Conservation (phyloP, 75 land plant genomes). For the Chamaecyparis obtusa region DNA sequence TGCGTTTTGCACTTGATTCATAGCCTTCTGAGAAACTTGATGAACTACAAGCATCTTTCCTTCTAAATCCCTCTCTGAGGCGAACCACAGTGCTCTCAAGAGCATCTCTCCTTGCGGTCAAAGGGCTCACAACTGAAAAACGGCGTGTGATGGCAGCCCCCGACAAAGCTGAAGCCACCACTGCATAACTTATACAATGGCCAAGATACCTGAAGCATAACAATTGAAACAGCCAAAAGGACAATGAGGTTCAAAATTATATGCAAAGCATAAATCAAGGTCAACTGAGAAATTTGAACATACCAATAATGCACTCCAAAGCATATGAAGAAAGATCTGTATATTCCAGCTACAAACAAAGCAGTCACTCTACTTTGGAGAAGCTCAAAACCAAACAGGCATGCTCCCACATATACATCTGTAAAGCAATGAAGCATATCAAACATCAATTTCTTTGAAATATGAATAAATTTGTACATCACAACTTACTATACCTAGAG, state of each 20-base stretch:
- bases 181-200: constrained; percentile 97
- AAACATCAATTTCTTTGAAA: too few relatives aligned
- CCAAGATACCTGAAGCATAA: constrained; percentile 81
- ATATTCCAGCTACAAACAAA: constrained; percentile 86
- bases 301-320: constrained; percentile 99
- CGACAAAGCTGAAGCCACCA: constrained; percentile 89
- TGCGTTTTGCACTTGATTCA: constrained; percentile 88
- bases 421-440: constrained; percentile 12
- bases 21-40: constrained; percentile 98
- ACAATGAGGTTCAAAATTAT: background rate
- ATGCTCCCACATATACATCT: constrained; percentile 96
- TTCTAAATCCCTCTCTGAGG: constrained; percentile 86
- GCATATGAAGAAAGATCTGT: constrained; percentile 89
- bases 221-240: background rate
- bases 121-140: constrained; percentile 69
- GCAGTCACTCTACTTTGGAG: constrained; percentile 82
- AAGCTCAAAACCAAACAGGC: constrained; percentile 93
- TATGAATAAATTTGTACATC: too few relatives aligned
- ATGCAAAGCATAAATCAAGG: background rate
- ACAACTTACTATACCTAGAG: background rate
- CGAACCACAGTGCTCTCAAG: constrained; percentile 88
- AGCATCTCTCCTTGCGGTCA: constrained; percentile 92
- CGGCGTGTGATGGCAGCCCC: constrained; percentile 90
- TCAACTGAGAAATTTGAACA: constrained; percentile 13
- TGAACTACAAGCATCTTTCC: constrained; percentile 78